Percentiles rank a stretch among this genome's conserved stretches.
Evolutionary conservation across 148 eudicot species (phyloP).

Genomic region (Vaccinium darrowii): DNA sequence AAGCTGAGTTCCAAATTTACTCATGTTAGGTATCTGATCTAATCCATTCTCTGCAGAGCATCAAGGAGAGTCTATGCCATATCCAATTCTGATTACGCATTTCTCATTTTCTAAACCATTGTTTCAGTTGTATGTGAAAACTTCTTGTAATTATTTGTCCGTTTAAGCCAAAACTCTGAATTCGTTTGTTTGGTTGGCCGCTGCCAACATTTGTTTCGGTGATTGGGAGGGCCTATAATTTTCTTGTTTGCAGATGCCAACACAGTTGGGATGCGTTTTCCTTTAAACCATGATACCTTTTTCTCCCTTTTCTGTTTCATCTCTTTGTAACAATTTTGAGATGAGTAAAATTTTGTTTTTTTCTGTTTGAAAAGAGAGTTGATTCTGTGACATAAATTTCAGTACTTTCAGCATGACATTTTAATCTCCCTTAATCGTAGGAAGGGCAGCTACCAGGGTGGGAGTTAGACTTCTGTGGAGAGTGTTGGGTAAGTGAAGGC

Average conservation of each 20-base stretch:
- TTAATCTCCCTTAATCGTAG: conserved; percentile 22
- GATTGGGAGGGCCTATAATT: background rate
- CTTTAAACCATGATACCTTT: background rate
- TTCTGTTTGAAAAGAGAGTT: background rate
- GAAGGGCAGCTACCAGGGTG: conserved; percentile 71
- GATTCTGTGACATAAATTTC: background rate
- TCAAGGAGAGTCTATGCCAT: background rate
- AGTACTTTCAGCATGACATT: background rate
- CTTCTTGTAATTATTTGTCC: background rate
- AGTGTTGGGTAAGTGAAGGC: conserved; percentile 92
- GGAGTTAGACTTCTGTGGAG: conserved; percentile 92
- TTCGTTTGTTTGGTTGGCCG: background rate
- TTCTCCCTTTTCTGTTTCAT: background rate
- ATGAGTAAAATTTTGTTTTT: background rate
- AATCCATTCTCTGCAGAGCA: background rate
- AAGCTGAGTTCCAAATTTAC: background rate
- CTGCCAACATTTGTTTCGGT: background rate
- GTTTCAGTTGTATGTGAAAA: background rate
- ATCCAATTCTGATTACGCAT: background rate
- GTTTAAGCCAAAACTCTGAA: background rate
- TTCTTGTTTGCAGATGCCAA: background rate
- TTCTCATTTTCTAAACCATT: background rate
- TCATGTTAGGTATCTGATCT: background rate
- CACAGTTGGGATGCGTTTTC: background rate
- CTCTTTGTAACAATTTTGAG: background rate